phyloP scores from a whole-genome alignment of 768 basidiomycete genomes.

The Auriscalpium orientale region DNA sequence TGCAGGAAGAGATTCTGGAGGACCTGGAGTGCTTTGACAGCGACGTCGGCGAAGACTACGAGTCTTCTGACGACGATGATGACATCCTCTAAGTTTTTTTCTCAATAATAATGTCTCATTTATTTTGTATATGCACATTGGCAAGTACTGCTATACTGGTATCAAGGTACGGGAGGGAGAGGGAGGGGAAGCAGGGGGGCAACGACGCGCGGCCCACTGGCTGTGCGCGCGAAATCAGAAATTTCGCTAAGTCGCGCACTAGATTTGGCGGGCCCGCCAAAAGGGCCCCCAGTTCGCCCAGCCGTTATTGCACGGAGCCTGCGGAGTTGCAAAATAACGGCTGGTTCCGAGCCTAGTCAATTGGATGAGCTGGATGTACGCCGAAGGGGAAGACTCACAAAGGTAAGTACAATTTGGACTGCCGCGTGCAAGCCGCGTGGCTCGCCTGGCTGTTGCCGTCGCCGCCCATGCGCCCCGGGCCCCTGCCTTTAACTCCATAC shows the following conservation, averaged over 20 bases:
- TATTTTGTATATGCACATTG: too few species aligned
- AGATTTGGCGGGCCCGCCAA: neutral
- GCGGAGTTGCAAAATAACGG: neutral
- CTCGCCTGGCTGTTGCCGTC: too few species aligned
- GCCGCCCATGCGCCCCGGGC: too few species aligned
- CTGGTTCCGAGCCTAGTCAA: neutral
- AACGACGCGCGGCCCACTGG: neutral
- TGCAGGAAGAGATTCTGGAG: neutral
- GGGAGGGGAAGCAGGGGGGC: neutral
- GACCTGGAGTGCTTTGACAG: neutral
- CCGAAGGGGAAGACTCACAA: too few species aligned
- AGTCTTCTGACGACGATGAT: neutral
- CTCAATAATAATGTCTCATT: too few species aligned
- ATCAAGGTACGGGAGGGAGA: neutral
- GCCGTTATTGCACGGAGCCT: neutral
- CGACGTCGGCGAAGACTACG: neutral
- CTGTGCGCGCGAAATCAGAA: neutral
- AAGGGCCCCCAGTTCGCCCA: neutral
- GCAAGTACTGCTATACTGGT: neutral
- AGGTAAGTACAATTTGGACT: too few species aligned
- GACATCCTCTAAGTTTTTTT: neutral
- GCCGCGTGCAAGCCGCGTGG: too few species aligned
- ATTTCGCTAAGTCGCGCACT: neutral
- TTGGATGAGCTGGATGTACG: too few species aligned
- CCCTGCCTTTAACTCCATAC: too few species aligned